Evolutionary conservation across 768 basidiomycete species (phyloP), one percentile per base, ranked within the genome.

Genomic region (Collybia sp.): DNA sequence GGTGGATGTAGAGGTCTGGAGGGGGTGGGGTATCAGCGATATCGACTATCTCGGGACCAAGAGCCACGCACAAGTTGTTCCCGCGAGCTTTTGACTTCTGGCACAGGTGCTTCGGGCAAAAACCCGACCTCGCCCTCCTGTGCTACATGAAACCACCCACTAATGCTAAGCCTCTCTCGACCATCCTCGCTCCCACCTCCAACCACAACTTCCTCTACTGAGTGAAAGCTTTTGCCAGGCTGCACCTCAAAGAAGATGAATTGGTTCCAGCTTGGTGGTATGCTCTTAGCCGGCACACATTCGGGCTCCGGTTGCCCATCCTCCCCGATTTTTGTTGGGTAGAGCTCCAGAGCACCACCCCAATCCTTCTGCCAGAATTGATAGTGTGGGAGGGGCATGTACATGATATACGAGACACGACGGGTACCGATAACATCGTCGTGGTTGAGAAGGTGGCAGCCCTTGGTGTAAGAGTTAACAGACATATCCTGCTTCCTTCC

Each of bases 401-500:
- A 98, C 41, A 97, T 83, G 67, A 98, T 95, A 71, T 95, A 98
- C 1, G 91, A 94, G 44, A 97, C 88, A 35, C 92, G 81, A 18
- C 95, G 85, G 6, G 92, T 80, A 50, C 93, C 93, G 59, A 97
- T 97, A 18, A 95, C 94, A 63, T 98, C 95, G 82, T 98, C 95
- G 72, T 98, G 95, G 65, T 95, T 91, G 58, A 98, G 83, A 9
- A 98, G 79, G 66, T 98, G 93, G 62, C 86, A 96, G 38, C 93
- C 91, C 50, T 85, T 80, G 15, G 83, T 85, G 67, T 97, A 97
- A 6, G 88, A 83, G 59, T 92, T 93, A 49, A 95, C 86, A 36
- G 90, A 90, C 82, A 94, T 93, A 71, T 98, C 95, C 59, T 92
- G 93, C 62, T 93, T 95, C 36, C 73, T 77, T 42, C 93, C 93